Evolutionary conservation across 345 rosid genomes (phyloP), one percentile per base, ranked within the genome.

Genomic region (Laguncularia racemosa): DNA sequence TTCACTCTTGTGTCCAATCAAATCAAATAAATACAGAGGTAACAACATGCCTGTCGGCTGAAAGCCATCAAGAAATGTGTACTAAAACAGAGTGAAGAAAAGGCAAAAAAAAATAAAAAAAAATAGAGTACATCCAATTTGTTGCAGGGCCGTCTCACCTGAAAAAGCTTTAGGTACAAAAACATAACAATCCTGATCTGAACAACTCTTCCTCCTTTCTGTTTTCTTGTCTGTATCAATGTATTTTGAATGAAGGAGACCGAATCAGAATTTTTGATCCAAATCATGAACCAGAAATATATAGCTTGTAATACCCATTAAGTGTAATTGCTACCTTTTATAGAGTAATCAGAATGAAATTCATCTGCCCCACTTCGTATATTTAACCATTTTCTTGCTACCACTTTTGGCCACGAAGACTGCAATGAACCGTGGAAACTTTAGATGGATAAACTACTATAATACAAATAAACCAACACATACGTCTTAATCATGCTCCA

Each of bases 371-470:
- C 71, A 52, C 84, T 78, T 44, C 75, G 82, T 70, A 88, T 71
- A 67, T 91, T 88, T 20, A 91, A 78, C 96, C 98, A 91, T 76
- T 88, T 91, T 51, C 78, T 76, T 26, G 63, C 98, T 46, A 88
- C 80, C 50, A 65, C 61, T 72, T 70, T 82, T 3, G 95, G 91
- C 98, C 98, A 88, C 47, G 88, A 82, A 45, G 82, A 44, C 98
- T 88, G 71, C 28, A 62, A 23, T 43, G n/a, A 14, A 38, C 28
- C 28, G 28, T 6, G 28, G 28, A 23, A 23, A 23, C 28, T 23
- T 23, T 23, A 23, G 28, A 23, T 6, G 28, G 5, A 23, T 23
- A 23, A 23, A 6, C 5, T 23, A 23, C 28, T 23, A 23, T 0
- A 3, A 23, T 6, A 23, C 28, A 23, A 23, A 23, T 23, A 23